Percentiles rank a stretch among this genome's conserved stretches.
Evolutionary conservation across 345 rosid species (phyloP).

Genomic region (Geranium brycei): DNA sequence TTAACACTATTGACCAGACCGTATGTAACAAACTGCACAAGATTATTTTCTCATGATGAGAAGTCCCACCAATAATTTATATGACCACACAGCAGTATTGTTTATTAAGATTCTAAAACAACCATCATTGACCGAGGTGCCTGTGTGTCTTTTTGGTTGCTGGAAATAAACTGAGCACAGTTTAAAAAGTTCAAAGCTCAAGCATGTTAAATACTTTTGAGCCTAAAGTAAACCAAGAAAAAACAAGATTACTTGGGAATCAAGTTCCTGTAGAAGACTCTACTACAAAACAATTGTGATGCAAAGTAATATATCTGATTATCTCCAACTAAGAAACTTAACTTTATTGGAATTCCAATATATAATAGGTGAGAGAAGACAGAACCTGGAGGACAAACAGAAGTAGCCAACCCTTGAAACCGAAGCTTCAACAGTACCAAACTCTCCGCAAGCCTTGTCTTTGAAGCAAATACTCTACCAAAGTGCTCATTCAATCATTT

Average conservation of each 20-base stretch:
- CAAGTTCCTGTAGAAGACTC: conserved; percentile 10
- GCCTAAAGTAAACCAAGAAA: not conserved
- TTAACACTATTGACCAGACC: no score
- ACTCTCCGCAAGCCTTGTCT: conserved; percentile 53
- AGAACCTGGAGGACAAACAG: conserved; percentile 7
- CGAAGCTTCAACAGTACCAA: conserved; percentile 58
- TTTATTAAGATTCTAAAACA: not conserved
- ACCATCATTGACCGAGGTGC: not conserved
- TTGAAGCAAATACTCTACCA: conserved; percentile 49
- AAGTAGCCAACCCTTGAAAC: conserved; percentile 39
- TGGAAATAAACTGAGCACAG: not conserved
- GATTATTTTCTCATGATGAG: not conserved
- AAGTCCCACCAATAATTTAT: not conserved
- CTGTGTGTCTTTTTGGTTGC: no score
- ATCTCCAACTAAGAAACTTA: not conserved
- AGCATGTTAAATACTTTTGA: not conserved
- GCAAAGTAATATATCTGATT: not conserved
- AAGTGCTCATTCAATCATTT: conserved; percentile 16
- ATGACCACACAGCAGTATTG: not conserved
- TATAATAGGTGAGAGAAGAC: conserved; percentile 4
- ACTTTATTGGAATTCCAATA: not conserved
- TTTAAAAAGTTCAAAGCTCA: no score
- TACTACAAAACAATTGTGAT: not conserved
- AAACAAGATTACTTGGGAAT: conserved; percentile 22
- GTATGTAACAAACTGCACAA: not conserved